These are phyloP conservation scores for Bauhinia variegata DNA, from an alignment of 306 rosid species.

Conservation along the genomic window DNA sequence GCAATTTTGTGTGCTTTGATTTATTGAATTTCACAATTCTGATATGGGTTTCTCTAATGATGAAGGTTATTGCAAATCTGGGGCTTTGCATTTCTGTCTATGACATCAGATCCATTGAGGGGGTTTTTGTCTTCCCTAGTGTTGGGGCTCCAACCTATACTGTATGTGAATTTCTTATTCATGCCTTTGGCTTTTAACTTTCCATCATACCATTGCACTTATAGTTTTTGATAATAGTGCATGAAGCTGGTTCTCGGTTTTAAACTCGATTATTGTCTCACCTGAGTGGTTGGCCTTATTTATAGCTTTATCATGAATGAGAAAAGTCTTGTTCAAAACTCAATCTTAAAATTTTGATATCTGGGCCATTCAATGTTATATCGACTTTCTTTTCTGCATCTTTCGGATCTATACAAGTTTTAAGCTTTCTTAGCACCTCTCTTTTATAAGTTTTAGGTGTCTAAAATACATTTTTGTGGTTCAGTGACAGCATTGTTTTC, in stretches of 20 bases:
- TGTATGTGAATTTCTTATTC: conserved; percentile 42
- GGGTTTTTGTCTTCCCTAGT: conserved; percentile 68
- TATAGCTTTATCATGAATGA: not conserved
- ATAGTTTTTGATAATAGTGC: not conserved
- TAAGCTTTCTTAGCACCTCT: not conserved
- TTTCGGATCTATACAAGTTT: not conserved
- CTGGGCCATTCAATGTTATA: conserved; percentile 5
- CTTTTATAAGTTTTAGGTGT: conserved; percentile 8
- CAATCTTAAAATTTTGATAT: conserved; percentile 8
- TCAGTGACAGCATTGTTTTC: conserved; percentile 2
- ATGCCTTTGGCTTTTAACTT: conserved; percentile 27
- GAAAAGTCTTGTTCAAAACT: not conserved
- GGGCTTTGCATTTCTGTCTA: conserved; percentile 82
- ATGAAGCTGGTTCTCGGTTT: conserved; percentile 10
- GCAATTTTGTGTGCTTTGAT: conserved; percentile 8
- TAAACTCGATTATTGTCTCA: not conserved
- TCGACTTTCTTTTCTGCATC: conserved; percentile 2
- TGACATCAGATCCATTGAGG: conserved; percentile 69
- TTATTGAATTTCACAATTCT: conserved; percentile 19
- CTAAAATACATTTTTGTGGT: not conserved
- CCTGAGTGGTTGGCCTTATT: conserved; percentile 17
- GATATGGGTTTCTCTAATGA: conserved; percentile 31
- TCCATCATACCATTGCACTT: not conserved
- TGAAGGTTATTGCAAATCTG: conserved; percentile 74
- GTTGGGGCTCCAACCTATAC: conserved; percentile 80